These are phyloP conservation scores for Helotiales sp. DNA, from an alignment of 2,329 filamentous ascomycete species.

Conservation along the genomic window DNA sequence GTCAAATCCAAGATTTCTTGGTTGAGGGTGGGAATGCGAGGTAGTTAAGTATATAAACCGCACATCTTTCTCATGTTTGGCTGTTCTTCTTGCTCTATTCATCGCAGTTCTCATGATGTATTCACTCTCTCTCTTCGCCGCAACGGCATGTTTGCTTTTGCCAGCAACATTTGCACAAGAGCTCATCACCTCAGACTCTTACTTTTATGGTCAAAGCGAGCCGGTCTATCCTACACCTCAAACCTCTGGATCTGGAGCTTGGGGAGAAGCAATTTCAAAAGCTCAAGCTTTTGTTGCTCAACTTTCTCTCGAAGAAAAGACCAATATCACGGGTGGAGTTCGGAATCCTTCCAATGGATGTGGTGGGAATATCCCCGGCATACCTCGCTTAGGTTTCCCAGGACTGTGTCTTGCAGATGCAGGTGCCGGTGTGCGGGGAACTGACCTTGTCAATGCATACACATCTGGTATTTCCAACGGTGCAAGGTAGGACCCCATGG, in stretches of 20 bases:
- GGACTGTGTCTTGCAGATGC: slow-evolving; percentile 72
- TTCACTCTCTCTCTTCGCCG: background rate
- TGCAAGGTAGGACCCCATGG: background rate
- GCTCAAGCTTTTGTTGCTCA: slow-evolving; percentile 70
- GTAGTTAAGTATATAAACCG: background rate
- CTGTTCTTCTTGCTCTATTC: background rate
- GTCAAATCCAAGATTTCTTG: too few relatives aligned
- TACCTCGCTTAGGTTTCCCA: slow-evolving; percentile 60
- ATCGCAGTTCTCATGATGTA: background rate
- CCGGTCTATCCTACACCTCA: slow-evolving; percentile 44
- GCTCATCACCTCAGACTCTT: slow-evolving; percentile 39
- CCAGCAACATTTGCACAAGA: slow-evolving; percentile 1
- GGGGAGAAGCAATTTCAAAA: slow-evolving; percentile 71
- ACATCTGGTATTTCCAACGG: slow-evolving; percentile 29
- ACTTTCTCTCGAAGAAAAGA: slow-evolving; percentile 37
- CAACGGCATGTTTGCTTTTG: background rate
- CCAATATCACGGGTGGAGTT: slow-evolving; percentile 60
- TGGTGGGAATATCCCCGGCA: slow-evolving; percentile 49
- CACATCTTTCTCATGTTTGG: background rate
- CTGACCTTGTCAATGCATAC: slow-evolving; percentile 54
- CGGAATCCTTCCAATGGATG: slow-evolving; percentile 32
- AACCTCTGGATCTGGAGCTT: slow-evolving; percentile 44
- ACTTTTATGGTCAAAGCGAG: slow-evolving; percentile 45
- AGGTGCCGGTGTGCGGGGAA: slow-evolving; percentile 66
- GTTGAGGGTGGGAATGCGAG: background rate